phyloP scores from a whole-genome alignment of 768 basidiomycete species.

The Boletus reticulatus region DNA sequence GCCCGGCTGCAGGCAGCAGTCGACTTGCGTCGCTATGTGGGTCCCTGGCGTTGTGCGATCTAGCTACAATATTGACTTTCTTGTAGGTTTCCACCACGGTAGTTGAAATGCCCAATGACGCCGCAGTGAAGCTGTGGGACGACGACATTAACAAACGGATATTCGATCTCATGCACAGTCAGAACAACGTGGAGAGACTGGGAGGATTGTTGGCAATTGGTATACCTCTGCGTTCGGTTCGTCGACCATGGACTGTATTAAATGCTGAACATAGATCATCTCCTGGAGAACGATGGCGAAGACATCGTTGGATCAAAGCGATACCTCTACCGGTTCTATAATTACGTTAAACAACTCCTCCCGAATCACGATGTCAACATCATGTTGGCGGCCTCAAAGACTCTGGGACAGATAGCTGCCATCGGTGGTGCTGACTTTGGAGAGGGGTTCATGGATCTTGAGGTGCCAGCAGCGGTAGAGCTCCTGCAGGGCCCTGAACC shows the following conservation, averaged over 20 bases:
- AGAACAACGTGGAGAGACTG: conserved; percentile 73
- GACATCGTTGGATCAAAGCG: conserved; percentile 79
- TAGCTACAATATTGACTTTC: conserved; percentile 6
- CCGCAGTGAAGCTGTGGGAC: conserved; percentile 81
- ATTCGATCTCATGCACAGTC: conserved; percentile 82
- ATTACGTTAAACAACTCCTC: conserved; percentile 90
- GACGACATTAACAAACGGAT: conserved; percentile 76
- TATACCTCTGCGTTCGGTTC: conserved; percentile 31
- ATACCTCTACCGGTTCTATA: conserved; percentile 83
- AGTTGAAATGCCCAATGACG: conserved; percentile 80
- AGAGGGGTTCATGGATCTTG: conserved; percentile 86
- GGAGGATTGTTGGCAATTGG: conserved; percentile 90
- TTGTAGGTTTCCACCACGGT: conserved; percentile 67
- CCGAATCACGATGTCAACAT: conserved; percentile 90
- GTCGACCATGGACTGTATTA: conserved; percentile 5
- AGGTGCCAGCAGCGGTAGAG: conserved; percentile 82
- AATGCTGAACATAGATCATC: conserved; percentile 48
- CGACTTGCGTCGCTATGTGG: conserved; percentile 73
- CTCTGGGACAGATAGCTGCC: conserved; percentile 81
- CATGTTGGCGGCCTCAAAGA: conserved; percentile 94
- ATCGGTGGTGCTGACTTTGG: conserved; percentile 83
- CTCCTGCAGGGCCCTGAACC: conserved; percentile 76
- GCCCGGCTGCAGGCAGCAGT: conserved; percentile 64
- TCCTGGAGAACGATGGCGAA: conserved; percentile 75
- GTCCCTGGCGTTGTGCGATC: conserved; percentile 26